Conservation (phyloP, 2,329 filamentous ascomycete genomes). For the Lachnellula suecica region DNA sequence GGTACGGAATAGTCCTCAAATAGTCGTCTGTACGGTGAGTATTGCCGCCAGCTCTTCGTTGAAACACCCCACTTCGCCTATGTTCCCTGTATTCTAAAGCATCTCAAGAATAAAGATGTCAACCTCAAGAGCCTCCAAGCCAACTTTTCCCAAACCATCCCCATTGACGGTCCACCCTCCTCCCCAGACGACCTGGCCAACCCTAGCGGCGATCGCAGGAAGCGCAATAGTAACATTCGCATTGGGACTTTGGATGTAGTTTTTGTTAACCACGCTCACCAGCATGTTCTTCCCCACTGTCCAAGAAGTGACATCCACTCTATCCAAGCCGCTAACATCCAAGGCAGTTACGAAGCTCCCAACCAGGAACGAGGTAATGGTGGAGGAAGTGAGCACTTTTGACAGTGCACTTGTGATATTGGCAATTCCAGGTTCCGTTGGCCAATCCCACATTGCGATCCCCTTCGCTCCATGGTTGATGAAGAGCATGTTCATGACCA, state of each 20-base stretch:
- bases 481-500: constrained; percentile 45
- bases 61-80: too few relatives aligned
- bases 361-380: constrained; percentile 36
- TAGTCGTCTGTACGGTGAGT: too few relatives aligned
- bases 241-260: constrained; percentile 19
- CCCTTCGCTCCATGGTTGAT: constrained; percentile 51
- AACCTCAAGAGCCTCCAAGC: constrained; percentile 9
- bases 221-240: constrained; percentile 6
- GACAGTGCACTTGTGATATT: constrained; percentile 37
- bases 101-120: constrained; percentile 35
- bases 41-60: too few relatives aligned
- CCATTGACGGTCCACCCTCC: constrained; percentile 5
- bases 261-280: constrained; percentile 36
- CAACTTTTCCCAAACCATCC: constrained; percentile 1
- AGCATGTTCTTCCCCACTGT: constrained; percentile 30
- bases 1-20: too few relatives aligned
- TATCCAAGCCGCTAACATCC: constrained; percentile 24
- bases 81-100: too few relatives aligned
- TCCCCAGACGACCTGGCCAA: constrained; percentile 8
- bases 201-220: not conserved
- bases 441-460: constrained; percentile 46
- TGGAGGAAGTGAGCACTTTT: constrained; percentile 32
- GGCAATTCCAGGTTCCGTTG: constrained; percentile 36
- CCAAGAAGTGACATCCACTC: constrained; percentile 40
- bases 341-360: constrained; percentile 5